Conservation (phyloP, 257 asterid genomes). For the Solanum pimpinellifolium region DNA sequence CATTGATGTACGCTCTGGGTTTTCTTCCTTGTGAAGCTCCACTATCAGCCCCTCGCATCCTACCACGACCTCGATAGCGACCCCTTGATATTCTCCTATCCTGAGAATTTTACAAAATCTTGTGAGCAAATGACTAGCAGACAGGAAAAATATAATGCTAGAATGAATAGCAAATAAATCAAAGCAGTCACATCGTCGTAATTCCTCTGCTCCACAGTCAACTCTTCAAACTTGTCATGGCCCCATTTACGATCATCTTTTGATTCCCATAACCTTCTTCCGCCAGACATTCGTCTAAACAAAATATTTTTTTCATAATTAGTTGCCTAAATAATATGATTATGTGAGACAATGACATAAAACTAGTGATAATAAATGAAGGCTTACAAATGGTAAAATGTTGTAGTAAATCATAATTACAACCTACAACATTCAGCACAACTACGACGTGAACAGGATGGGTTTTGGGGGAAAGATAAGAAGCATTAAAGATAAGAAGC, state of each 20-base stretch:
- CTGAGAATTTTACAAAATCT: slow-evolving; percentile 17
- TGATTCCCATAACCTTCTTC: slow-evolving; percentile 86
- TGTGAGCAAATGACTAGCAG: background rate
- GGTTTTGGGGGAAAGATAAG: background rate
- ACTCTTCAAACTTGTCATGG: slow-evolving; percentile 94
- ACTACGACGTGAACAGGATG: background rate
- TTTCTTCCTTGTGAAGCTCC: slow-evolving; percentile 45
- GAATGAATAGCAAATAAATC: background rate
- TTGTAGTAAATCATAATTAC: background rate
- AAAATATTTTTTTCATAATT: background rate
- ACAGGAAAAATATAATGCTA: background rate
- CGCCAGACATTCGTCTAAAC: slow-evolving; percentile 70
- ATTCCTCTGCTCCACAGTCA: slow-evolving; percentile 51
- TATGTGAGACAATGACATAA: background rate
- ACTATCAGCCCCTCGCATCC: slow-evolving; percentile 44
- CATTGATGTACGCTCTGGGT: slow-evolving; percentile 26
- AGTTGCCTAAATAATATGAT: background rate
- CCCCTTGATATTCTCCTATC: slow-evolving; percentile 67
- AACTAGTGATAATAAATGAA: background rate
- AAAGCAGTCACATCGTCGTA: slow-evolving; percentile 49
- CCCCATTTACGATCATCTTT: slow-evolving; percentile 98
- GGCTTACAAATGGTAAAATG: background rate
- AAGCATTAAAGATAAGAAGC: background rate
- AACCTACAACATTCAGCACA: background rate
- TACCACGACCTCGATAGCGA: slow-evolving; percentile 63